phyloP scores from a whole-genome alignment of 768 basidiomycete species.

The Tulasnella sp. region DNA sequence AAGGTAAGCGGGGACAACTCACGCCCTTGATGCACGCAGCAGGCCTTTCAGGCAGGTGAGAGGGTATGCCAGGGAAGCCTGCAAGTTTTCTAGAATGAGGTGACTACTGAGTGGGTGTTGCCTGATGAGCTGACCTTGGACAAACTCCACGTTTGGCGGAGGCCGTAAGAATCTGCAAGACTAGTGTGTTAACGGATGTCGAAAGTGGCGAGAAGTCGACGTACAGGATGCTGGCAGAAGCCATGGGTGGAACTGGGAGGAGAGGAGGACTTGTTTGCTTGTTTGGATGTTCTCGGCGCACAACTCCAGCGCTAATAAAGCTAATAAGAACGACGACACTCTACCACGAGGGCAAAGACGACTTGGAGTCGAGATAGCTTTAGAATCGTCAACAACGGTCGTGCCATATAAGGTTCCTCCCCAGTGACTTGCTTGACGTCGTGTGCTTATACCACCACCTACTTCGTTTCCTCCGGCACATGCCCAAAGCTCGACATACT shows the following conservation, averaged over 20 bases:
- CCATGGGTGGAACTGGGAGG: constrained; percentile 6
- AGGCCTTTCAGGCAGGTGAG: constrained; percentile 58
- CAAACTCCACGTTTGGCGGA: constrained; percentile 81
- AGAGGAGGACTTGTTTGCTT: neutral
- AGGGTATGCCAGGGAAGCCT: constrained; percentile 84
- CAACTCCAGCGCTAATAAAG: no score
- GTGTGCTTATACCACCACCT: no score
- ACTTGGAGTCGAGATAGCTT: no score
- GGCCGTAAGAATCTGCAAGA: constrained; percentile 58
- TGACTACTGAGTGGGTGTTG: constrained; percentile 3
- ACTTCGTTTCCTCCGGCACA: no score
- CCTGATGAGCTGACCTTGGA: constrained; percentile 42
- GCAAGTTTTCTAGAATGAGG: constrained; percentile 16
- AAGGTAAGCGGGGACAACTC: constrained; percentile 27
- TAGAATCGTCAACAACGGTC: no score
- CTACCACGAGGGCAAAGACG: no score
- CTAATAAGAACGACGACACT: no score
- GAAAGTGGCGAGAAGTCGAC: neutral
- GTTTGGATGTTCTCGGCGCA: no score
- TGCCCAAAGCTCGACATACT: no score
- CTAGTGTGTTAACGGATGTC: neutral
- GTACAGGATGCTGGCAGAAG: neutral
- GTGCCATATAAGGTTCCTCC: no score
- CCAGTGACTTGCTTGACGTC: no score
- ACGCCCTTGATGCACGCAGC: constrained; percentile 81